Conservation (phyloP, 441 rosid species). For the Erysimum cheiri region DNA sequence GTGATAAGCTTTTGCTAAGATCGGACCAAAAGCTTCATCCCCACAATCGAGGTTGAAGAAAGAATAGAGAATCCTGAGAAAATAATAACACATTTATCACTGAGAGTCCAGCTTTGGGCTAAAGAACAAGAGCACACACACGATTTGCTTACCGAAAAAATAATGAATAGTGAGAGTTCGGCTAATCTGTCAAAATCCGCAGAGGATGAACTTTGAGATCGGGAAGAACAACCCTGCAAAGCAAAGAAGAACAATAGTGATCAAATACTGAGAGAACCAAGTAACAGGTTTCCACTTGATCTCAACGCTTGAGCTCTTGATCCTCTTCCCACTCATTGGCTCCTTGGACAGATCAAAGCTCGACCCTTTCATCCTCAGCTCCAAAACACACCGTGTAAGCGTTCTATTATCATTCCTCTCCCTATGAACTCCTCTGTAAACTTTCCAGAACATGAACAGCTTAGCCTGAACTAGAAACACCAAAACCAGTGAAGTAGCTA, state of each 20-base stretch:
- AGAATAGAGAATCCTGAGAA: slow-evolving; percentile 27
- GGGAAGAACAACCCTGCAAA: slow-evolving; percentile 70
- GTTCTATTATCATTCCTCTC: slow-evolving; percentile 74
- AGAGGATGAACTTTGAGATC: slow-evolving; percentile 67
- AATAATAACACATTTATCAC: not conserved
- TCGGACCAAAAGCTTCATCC: slow-evolving; percentile 70
- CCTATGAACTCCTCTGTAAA: slow-evolving; percentile 64
- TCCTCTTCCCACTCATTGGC: slow-evolving; percentile 71
- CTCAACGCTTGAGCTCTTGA: slow-evolving; percentile 95
- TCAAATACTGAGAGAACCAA: slow-evolving; percentile 74
- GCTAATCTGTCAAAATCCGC: slow-evolving; percentile 50
- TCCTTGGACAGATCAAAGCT: slow-evolving; percentile 88
- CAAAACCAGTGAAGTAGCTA: slow-evolving; percentile 65
- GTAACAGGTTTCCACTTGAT: slow-evolving; percentile 89
- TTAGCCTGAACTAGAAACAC: slow-evolving; percentile 74
- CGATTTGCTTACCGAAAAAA: slow-evolving; percentile 1
- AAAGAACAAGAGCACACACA: not conserved
- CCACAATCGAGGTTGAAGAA: slow-evolving; percentile 45
- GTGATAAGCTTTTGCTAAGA: slow-evolving; percentile 18
- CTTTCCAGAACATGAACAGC: slow-evolving; percentile 77
- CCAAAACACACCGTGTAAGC: slow-evolving; percentile 71
- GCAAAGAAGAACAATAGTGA: slow-evolving; percentile 68
- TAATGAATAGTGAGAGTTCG: not conserved
- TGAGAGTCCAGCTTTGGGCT: not conserved
- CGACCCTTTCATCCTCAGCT: slow-evolving; percentile 92